A percentile compares a stretch with the other conserved stretches of the same genome.
These are phyloP conservation scores for Coemansia aciculifera DNA, from an alignment of 192 early-diverging fungal genomes.

Conservation along the genomic window DNA sequence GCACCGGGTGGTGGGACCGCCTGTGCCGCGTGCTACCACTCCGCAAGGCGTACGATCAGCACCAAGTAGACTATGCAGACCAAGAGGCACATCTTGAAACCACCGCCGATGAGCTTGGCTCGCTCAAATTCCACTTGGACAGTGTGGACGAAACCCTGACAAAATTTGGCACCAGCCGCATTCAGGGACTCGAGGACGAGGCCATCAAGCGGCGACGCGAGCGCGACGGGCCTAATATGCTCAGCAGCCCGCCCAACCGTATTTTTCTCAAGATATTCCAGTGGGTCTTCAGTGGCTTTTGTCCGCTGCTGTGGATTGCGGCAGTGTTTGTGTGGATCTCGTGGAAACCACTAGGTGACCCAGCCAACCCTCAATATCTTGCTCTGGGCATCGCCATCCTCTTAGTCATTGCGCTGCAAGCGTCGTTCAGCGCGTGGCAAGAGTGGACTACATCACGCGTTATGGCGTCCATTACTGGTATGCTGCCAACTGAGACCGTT, in stretches of 20 bases:
- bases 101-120: background rate
- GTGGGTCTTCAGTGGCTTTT: constrained; percentile 66
- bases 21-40: background rate
- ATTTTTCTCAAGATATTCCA: constrained; percentile 24
- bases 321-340: constrained; percentile 58
- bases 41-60: constrained; percentile 5
- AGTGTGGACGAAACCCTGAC: constrained; percentile 1
- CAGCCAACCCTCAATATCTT: constrained; percentile 28
- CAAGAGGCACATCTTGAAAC: background rate
- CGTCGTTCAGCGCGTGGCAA: constrained; percentile 61
- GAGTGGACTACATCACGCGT: constrained; percentile 61
- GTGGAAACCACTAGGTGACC: constrained; percentile 53
- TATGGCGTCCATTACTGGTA: constrained; percentile 67
- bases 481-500: constrained; percentile 59
- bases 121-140: constrained; percentile 6
- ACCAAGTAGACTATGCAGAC: background rate
- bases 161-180: constrained; percentile 13
- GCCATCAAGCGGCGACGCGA: constrained; percentile 8
- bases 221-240: constrained; percentile 5
- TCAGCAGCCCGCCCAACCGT: constrained; percentile 4
- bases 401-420: constrained; percentile 61
- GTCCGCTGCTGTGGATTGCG: constrained; percentile 61
- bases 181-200: constrained; percentile 9
- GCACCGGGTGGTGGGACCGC: background rate
- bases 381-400: constrained; percentile 49